Percentiles rank a stretch among this genome's conserved stretches.
Conservation (phyloP, 805 yeast genomes). For the Schwanniomyces occidentalis region DNA sequence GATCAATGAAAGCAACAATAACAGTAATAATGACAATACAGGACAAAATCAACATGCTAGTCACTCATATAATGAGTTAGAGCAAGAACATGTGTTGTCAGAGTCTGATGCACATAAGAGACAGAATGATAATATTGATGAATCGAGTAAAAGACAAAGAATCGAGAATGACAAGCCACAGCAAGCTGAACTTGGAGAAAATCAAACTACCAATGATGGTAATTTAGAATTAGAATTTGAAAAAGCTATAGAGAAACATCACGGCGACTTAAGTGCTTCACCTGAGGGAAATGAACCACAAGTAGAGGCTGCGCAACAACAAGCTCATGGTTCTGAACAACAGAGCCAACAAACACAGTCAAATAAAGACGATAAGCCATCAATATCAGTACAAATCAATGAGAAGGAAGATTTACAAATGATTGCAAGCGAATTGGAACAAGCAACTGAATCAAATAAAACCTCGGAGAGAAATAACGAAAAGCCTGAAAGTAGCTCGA, state of each 20-base stretch:
- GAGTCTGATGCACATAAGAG: conserved; percentile 5
- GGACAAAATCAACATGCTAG: neutral
- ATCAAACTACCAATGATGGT: conserved; percentile 3
- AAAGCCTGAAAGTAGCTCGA: conserved; percentile 2
- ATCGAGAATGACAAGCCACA: neutral
- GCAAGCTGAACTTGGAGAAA: neutral
- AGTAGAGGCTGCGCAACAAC: no score
- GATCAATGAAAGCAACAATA: conserved; percentile 7
- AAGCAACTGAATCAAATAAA: conserved; percentile 24
- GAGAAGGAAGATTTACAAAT: conserved; percentile 28
- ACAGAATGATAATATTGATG: conserved; percentile 4
- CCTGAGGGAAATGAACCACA: conserved; percentile 7
- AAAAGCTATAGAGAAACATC: conserved; percentile 18
- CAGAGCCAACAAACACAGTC: no score
- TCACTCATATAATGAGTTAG: neutral
- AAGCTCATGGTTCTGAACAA: no score
- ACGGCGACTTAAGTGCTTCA: conserved; percentile 9
- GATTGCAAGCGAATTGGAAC: conserved; percentile 33
- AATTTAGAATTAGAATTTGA: conserved; percentile 18
- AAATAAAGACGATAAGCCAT: conserved; percentile 3
- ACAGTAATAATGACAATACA: conserved; percentile 1
- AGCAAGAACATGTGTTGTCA: no score
- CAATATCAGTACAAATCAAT: conserved; percentile 4
- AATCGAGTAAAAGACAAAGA: neutral
- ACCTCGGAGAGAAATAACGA: conserved; percentile 3